A percentile compares a stretch with the other conserved stretches of the same genome.
phyloP scores from a whole-genome alignment of 352 stramenopile genomes.

The Hyaloperonospora arabidopsidis region DNA sequence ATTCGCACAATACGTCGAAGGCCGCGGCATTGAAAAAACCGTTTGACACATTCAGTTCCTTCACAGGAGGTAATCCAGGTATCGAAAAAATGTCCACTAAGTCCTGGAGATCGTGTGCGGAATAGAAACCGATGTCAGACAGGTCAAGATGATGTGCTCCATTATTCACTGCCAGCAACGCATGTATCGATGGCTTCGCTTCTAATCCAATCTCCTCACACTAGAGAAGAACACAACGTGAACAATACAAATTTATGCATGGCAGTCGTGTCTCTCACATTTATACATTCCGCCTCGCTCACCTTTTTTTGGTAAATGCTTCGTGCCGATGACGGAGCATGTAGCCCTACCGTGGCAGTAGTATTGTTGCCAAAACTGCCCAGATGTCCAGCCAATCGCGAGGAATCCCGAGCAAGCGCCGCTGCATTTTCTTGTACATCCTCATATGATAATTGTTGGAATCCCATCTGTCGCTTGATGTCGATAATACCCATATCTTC shows the following conservation, averaged over 20 bases:
- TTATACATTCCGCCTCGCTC: background rate
- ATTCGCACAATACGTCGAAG: constrained; percentile 41
- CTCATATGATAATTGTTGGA: constrained; percentile 22
- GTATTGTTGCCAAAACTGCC: constrained; percentile 1
- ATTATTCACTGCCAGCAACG: constrained; percentile 32
- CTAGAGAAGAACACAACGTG: constrained; percentile 10
- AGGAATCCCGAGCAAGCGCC: constrained; percentile 21
- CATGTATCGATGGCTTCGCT: constrained; percentile 34
- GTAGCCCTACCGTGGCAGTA: constrained; percentile 6
- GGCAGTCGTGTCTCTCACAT: background rate
- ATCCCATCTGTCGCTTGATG: constrained; percentile 64
- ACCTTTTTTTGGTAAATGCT: constrained; percentile 40
- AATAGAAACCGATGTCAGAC: constrained; percentile 46
- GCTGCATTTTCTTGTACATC: constrained; percentile 18
- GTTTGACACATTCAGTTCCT: constrained; percentile 44
- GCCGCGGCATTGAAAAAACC: constrained; percentile 54
- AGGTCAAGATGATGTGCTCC: constrained; percentile 41
- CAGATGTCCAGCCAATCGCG: constrained; percentile 18
- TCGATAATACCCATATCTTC: constrained; percentile 47
- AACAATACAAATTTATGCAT: background rate
- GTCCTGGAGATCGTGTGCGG: constrained; percentile 41
- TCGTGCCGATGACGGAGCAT: constrained; percentile 16
- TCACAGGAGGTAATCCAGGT: constrained; percentile 28
- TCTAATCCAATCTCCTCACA: constrained; percentile 36
- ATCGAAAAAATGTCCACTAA: constrained; percentile 39